Base-by-base conservation (phyloP, 2,329 filamentous ascomycete genomes). In the Sarocladiaceae sp. region DNA sequence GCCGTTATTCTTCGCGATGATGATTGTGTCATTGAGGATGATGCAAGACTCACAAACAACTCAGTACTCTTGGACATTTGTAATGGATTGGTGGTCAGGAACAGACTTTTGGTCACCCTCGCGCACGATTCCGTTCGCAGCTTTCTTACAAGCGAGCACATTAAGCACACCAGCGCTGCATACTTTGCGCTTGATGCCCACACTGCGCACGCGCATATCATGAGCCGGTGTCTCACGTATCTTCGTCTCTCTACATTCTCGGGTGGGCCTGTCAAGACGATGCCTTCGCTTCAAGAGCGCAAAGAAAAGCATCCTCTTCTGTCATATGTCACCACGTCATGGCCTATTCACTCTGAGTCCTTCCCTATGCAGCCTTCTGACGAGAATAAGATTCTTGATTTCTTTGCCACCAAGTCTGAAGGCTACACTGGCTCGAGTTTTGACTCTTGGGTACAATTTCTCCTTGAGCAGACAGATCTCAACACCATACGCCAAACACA, bases 1-100 rank as follows among this genome's bases (percentile, higher is more conserved):
- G 62, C 62, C 2, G 58, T 64, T 12, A 57, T 63, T 6, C 52
- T 65, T 7, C 56, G 62, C 31, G 58, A 62, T 15, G 54, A 53
- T 2, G 60, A 64, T 29, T 52, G 37, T 5, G 29, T 51, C 15
- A 57, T 65, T 7, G 57, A 64, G 39, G 56, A 56, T 8, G 63
- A 66, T 22, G 55, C 37, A 37, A 54, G 59, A n/a, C 51, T 62
- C 5, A 58, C 54, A 25, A 52, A 62, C 23, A 56, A 54, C 3
- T 18, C 56, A 2, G 31, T 53, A 17, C 46, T 61, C 2, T 47
- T 60, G 7, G 54, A 58, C 7, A 58, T 61, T 12, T 63, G 57
- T 40, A 57, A 57, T 4, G 58, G 56, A 6, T 52, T 62, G 7
- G 55, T 55, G 3, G 55, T 57, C 15, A 46, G 46, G 2, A 53